A percentile compares a stretch with the other conserved stretches of the same genome.
These are phyloP conservation scores for Murraya koenigii DNA, from an alignment of 345 rosid species.

Conservation along the genomic window DNA sequence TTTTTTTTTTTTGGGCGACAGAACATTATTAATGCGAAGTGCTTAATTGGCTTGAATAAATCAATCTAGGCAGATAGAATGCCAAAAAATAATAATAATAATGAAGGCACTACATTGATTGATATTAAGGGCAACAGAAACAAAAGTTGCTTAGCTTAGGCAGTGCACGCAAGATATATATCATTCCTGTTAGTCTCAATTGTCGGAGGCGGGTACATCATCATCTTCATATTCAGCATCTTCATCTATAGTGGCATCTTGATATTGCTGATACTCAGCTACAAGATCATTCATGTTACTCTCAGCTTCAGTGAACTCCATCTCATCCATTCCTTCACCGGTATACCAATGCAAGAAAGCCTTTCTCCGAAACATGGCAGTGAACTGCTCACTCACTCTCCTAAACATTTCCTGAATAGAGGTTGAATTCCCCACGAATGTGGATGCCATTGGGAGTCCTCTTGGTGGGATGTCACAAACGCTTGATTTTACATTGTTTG, in stretches of 20 bases:
- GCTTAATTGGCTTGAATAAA: background rate
- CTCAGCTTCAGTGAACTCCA: conserved; percentile 31
- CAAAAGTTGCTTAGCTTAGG: background rate
- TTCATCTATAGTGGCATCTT: conserved; percentile 25
- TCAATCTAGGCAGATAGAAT: too few relatives aligned
- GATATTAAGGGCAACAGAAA: background rate
- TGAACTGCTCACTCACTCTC: conserved; percentile 32
- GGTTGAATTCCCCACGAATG: conserved; percentile 27
- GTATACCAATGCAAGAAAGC: conserved; percentile 33
- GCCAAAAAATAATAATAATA: too few relatives aligned
- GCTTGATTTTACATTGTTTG: conserved; percentile 30
- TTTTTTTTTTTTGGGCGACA: too few relatives aligned
- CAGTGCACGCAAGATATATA: background rate
- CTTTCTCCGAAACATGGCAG: conserved; percentile 25
- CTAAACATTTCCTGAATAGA: conserved; percentile 32
- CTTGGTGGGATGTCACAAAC: conserved; percentile 32
- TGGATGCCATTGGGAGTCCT: conserved; percentile 26
- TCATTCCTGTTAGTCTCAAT: conserved; percentile 7
- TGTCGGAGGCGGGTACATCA: conserved; percentile 7
- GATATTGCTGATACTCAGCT: conserved; percentile 34
- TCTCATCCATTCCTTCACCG: conserved; percentile 32
- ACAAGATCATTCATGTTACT: conserved; percentile 30
- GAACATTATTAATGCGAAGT: background rate
- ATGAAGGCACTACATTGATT: too few relatives aligned
- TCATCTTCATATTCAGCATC: conserved; percentile 23